Conservation (phyloP, 1,284 basidiomycete species). For the Ganoderma meredithae region DNA sequence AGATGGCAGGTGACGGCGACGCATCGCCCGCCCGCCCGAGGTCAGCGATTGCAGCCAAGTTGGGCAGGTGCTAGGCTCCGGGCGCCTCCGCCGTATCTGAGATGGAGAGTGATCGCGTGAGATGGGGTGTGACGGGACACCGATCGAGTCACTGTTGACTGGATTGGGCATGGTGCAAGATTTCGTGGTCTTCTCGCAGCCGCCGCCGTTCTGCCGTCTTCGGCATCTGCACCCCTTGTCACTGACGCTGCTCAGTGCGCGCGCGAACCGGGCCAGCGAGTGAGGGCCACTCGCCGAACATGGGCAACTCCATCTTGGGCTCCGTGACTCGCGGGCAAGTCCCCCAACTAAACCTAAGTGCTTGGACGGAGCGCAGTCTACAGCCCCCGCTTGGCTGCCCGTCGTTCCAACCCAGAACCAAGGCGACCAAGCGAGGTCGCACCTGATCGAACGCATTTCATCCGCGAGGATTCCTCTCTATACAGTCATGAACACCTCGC, state of each 20-base stretch:
- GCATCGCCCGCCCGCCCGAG: background rate
- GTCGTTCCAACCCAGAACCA: background rate
- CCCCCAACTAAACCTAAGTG: background rate
- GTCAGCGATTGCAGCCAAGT: slow-evolving; percentile 14
- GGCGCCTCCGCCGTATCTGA: background rate
- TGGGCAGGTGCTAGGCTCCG: background rate
- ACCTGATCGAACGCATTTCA: background rate
- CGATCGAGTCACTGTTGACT: background rate
- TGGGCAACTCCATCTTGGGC: background rate
- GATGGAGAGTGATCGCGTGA: background rate
- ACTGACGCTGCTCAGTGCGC: too few relatives aligned
- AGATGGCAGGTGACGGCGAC: background rate
- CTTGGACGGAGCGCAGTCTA: too few relatives aligned
- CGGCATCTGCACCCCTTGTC: background rate
- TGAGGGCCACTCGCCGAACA: too few relatives aligned
- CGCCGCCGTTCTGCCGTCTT: background rate
- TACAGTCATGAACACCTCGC: background rate
- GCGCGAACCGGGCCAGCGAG: background rate
- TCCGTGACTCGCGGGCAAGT: background rate
- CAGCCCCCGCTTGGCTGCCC: too few relatives aligned
- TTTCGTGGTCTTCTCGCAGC: background rate
- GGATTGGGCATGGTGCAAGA: background rate
- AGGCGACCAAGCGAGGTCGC: background rate
- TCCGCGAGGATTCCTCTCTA: background rate
- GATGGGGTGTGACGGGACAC: slow-evolving; percentile 6